Conservation (phyloP, 768 basidiomycete genomes). For the Rhodotorula sphaerocarpa region DNA sequence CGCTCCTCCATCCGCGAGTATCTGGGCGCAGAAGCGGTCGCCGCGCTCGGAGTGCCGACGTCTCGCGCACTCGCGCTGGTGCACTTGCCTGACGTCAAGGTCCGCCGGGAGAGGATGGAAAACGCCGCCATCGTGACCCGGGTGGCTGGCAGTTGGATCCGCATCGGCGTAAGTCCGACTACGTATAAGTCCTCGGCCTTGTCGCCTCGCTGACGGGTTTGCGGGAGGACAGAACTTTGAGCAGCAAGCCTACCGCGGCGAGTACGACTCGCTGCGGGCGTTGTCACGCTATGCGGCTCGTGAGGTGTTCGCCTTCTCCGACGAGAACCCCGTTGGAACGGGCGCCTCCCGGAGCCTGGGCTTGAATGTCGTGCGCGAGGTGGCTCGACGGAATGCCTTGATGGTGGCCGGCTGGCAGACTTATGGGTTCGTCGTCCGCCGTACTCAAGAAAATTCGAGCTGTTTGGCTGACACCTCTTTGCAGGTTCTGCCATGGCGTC, state of each 20-base stretch:
- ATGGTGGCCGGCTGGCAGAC: constrained; percentile 97
- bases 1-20: constrained; percentile 91
- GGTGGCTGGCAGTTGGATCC: constrained; percentile 46
- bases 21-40: constrained; percentile 78
- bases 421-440: constrained; percentile 60
- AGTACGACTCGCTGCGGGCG: constrained; percentile 65
- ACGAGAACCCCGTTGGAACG: not conserved
- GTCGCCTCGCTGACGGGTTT: constrained; percentile 38
- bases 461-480: not conserved
- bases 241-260: constrained; percentile 38
- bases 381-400: constrained; percentile 69
- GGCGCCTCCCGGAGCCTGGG: not conserved
- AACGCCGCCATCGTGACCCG: constrained; percentile 41
- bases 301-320: constrained; percentile 32
- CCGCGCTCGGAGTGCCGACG: constrained; percentile 79
- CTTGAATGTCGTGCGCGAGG: constrained; percentile 58
- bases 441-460: too few species aligned
- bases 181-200: too few species aligned
- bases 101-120: constrained; percentile 64
- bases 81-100: constrained; percentile 62
- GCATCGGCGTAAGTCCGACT: constrained; percentile 59
- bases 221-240: constrained; percentile 56
- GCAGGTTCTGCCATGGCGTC: constrained; percentile 52
- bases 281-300: constrained; percentile 55
- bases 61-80: constrained; percentile 77